These are phyloP conservation scores for Euphrasia arctica DNA, from an alignment of 305 asterid genomes.

Conservation along the genomic window DNA sequence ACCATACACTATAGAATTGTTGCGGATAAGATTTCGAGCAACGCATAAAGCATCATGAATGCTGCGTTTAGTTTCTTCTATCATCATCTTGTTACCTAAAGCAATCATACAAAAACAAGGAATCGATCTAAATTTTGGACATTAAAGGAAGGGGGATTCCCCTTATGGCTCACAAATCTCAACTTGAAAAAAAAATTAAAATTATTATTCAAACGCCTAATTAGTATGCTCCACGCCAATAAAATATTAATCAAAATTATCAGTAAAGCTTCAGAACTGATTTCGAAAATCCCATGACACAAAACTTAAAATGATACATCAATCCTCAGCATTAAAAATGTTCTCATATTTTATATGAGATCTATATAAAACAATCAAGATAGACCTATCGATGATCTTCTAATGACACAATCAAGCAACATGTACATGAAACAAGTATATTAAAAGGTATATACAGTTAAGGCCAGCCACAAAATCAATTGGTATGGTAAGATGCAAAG, in stretches of 20 bases:
- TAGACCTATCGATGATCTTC: constrained; percentile 6
- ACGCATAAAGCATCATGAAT: constrained; percentile 79
- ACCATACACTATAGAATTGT: constrained; percentile 77
- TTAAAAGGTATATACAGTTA: constrained; percentile 5
- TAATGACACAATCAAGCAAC: constrained; percentile 7
- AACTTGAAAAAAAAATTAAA: constrained; percentile 5
- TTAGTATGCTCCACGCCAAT: not conserved
- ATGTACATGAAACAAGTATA: not conserved
- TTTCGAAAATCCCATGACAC: not conserved
- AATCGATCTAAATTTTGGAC: not conserved
- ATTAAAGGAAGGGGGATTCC: not conserved
- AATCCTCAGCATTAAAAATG: not conserved
- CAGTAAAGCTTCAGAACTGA: not conserved
- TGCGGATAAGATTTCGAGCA: constrained; percentile 75
- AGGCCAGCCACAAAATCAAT: not conserved
- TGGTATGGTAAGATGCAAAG: not conserved
- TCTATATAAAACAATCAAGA: not conserved
- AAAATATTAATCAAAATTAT: not conserved
- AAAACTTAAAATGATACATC: not conserved
- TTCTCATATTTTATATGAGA: not conserved
- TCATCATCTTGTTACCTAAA: constrained; percentile 82
- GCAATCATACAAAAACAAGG: constrained; percentile 27
- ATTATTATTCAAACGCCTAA: not conserved
- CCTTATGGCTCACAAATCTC: not conserved
- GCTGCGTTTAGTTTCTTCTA: constrained; percentile 86